These are phyloP conservation scores for Pyrenochaeta sp. DNA, from an alignment of 2,329 filamentous ascomycete species.

Conservation along the genomic window DNA sequence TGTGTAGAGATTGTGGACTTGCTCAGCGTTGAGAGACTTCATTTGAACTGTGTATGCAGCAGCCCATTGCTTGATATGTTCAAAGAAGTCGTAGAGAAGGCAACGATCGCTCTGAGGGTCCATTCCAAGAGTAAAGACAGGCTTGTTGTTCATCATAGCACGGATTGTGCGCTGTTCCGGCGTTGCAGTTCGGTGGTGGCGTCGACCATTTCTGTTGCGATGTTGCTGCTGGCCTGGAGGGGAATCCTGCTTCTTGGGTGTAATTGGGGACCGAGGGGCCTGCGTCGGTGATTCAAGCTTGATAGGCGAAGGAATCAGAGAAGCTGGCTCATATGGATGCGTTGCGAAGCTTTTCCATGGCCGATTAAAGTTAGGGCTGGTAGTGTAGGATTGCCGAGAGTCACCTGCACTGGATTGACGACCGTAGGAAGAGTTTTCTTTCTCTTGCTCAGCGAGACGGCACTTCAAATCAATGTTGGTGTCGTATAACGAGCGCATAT, in stretches of 20 bases:
- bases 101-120: conserved; percentile 25
- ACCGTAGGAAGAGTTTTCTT: neutral
- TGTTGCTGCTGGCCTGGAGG: neutral
- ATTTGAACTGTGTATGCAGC: conserved; percentile 6
- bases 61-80: conserved; percentile 27
- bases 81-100: conserved; percentile 32
- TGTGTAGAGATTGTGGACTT: conserved; percentile 4
- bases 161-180: conserved; percentile 22
- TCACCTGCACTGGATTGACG: neutral
- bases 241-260: neutral
- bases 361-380: neutral
- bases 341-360: neutral
- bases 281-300: neutral
- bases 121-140: conserved; percentile 26
- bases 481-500: neutral
- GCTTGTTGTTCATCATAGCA: conserved; percentile 6
- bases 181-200: conserved; percentile 27
- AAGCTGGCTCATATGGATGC: neutral
- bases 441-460: neutral
- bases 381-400: neutral
- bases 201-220: conserved; percentile 1
- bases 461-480: neutral
- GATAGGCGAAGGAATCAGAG: neutral
- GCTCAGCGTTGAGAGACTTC: conserved; percentile 1
- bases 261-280: neutral